These are phyloP conservation scores for Eucalyptus tenuipes DNA, from an alignment of 345 rosid species.

Conservation along the genomic window DNA sequence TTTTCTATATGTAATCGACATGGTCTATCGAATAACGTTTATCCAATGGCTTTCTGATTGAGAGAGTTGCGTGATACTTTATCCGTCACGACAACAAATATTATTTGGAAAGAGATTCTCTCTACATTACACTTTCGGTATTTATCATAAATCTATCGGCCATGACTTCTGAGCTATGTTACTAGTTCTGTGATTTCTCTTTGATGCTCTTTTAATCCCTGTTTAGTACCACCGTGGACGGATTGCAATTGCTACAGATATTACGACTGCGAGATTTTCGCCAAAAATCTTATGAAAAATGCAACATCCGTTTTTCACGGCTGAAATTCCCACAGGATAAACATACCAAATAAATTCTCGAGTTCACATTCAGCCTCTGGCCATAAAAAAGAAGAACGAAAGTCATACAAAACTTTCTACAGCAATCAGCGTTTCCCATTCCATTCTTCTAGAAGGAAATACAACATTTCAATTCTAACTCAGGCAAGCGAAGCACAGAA, in stretches of 20 bases:
- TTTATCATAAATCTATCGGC: not conserved
- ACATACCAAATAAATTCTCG: not conserved
- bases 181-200: not conserved
- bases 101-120: no score
- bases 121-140: not conserved
- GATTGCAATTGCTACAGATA: not conserved
- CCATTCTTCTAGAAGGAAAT: not conserved
- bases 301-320: not conserved
- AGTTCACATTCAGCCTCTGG: not conserved
- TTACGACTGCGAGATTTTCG: rapidly evolving
- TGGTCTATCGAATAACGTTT: not conserved
- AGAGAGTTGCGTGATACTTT: not conserved
- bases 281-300: not conserved
- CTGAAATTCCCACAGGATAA: not conserved
- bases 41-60: not conserved
- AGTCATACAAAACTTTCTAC: not conserved
- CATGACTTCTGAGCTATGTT: not conserved
- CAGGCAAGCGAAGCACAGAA: not conserved
- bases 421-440: not conserved
- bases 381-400: not conserved
- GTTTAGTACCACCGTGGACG: not conserved
- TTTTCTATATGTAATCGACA: not conserved
- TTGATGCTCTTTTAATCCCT: not conserved
- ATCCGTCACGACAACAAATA: no score
- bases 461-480: not conserved